Conservation (phyloP, 2,329 filamentous ascomycete species). For the Penicillium italicum region DNA sequence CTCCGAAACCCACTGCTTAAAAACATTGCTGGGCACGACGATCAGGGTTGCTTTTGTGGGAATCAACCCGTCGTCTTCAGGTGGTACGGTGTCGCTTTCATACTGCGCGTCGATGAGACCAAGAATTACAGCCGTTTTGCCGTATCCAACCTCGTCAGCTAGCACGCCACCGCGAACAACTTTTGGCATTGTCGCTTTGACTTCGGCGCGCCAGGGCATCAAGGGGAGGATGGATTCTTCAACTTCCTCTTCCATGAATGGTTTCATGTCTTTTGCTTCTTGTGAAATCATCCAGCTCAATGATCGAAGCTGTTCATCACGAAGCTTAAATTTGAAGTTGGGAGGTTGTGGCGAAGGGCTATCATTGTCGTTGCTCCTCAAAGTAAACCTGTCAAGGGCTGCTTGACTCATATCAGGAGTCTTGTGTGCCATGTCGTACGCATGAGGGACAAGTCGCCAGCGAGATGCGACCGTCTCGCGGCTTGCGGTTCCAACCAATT, state of each 20-base stretch:
- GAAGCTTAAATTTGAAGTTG: constrained; percentile 41
- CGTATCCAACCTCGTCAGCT: constrained; percentile 63
- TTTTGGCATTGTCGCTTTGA: constrained; percentile 32
- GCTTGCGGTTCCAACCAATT: constrained; percentile 16
- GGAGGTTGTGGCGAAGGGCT: constrained; percentile 31
- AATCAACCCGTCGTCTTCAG: constrained; percentile 29
- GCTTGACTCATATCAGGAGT: constrained; percentile 29
- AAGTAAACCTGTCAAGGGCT: constrained; percentile 38
- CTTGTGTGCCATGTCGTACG: constrained; percentile 32
- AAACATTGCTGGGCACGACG: constrained; percentile 54
- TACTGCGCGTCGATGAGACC: constrained; percentile 50
- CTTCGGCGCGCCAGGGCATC: constrained; percentile 58
- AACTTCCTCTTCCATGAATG: constrained; percentile 53
- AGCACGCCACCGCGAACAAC: constrained; percentile 57
- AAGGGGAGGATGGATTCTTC: constrained; percentile 53
- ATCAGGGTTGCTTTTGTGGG: constrained; percentile 57
- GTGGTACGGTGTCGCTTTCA: constrained; percentile 17
- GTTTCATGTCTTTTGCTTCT: constrained; percentile 42
- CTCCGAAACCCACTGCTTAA: constrained; percentile 58
- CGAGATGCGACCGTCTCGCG: constrained; percentile 25
- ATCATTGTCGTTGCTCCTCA: constrained; percentile 46
- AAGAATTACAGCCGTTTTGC: constrained; percentile 61
- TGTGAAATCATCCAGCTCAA: constrained; percentile 59
- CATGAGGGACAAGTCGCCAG: constrained; percentile 50
- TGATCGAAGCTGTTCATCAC: constrained; percentile 53